A percentile compares a stretch with the other conserved stretches of the same genome.
Evolutionary conservation across 768 basidiomycete species (phyloP).

Genomic region (Mycena filopes): DNA sequence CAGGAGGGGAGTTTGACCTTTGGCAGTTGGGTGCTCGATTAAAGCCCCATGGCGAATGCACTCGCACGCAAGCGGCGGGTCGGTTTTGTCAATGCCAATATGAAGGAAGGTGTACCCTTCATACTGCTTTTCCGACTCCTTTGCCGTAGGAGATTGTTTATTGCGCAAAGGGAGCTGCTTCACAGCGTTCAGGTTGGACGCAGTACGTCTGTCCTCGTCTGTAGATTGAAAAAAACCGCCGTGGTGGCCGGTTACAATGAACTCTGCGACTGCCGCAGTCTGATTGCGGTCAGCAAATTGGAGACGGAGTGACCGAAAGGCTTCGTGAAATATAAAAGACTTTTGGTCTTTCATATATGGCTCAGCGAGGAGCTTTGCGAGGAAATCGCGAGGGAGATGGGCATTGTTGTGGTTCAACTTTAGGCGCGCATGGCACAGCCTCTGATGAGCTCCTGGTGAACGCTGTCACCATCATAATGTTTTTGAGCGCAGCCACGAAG

Average conservation of each 20-base stretch:
- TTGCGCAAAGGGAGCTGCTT: not conserved
- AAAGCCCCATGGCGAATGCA: constrained; percentile 17
- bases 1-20: constrained; percentile 25
- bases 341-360: constrained; percentile 22
- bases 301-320: not conserved
- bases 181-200: not conserved
- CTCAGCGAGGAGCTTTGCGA: constrained; percentile 18
- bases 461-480: too few species aligned
- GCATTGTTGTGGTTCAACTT: not conserved
- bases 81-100: constrained; percentile 18
- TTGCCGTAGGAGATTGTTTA: not conserved
- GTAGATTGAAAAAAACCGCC: constrained; percentile 16
- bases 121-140: not conserved
- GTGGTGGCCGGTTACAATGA: not conserved
- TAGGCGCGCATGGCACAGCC: not conserved
- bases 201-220: constrained; percentile 2
- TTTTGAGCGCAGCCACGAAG: constrained; percentile 22
- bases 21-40: constrained; percentile 4
- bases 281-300: constrained; percentile 16
- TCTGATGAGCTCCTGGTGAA: too few species aligned
- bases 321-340: constrained; percentile 15
- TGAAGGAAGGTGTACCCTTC: constrained; percentile 24
- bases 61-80: constrained; percentile 26
- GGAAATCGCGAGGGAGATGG: constrained; percentile 22
- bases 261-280: not conserved